These are phyloP conservation scores for Hymenoscyphus repandus DNA, from an alignment of 2,329 filamentous ascomycete species.

Conservation along the genomic window DNA sequence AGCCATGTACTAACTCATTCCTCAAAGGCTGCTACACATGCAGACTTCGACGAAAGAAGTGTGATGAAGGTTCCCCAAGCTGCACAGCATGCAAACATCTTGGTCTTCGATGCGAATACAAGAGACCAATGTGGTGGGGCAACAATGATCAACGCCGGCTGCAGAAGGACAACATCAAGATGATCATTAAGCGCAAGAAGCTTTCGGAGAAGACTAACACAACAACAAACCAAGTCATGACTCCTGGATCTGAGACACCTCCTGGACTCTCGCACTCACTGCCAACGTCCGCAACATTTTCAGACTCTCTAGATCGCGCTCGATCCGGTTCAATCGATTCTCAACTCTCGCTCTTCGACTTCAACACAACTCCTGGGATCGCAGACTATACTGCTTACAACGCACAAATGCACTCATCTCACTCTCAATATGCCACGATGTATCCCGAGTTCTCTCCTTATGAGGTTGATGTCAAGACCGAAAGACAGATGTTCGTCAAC, in stretches of 20 bases:
- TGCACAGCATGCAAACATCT: slow-evolving; percentile 65
- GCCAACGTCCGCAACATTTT: slow-evolving; percentile 74
- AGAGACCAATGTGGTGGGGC: slow-evolving; percentile 95
- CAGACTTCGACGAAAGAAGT: slow-evolving; percentile 63
- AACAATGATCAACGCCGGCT: slow-evolving; percentile 79
- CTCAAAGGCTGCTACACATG: slow-evolving; percentile 60
- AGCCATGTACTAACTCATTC: slow-evolving; percentile 45
- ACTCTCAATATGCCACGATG: slow-evolving; percentile 39
- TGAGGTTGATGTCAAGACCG: slow-evolving; percentile 93
- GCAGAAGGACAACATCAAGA: slow-evolving; percentile 95
- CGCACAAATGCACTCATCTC: slow-evolving; percentile 50
- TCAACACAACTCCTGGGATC: slow-evolving; percentile 55
- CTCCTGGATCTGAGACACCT: slow-evolving; percentile 54
- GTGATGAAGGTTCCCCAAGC: slow-evolving; percentile 57
- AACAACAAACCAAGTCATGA: slow-evolving; percentile 44
- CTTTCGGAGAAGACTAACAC: slow-evolving; percentile 71
- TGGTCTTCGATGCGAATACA: slow-evolving; percentile 88
- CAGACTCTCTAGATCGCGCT: slow-evolving; percentile 66
- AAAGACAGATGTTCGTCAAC: slow-evolving; percentile 89
- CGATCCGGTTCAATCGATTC: slow-evolving; percentile 77
- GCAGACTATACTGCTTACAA: slow-evolving; percentile 58
- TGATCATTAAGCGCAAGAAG: slow-evolving; percentile 96
- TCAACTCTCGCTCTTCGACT: slow-evolving; percentile 68
- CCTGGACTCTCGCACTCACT: slow-evolving; percentile 77
- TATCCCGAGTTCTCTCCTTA: slow-evolving; percentile 68